A percentile compares a stretch with the other conserved stretches of the same genome.
Conservation (phyloP, 192 early-diverging fungal genomes). For the Mortierella alpina region DNA sequence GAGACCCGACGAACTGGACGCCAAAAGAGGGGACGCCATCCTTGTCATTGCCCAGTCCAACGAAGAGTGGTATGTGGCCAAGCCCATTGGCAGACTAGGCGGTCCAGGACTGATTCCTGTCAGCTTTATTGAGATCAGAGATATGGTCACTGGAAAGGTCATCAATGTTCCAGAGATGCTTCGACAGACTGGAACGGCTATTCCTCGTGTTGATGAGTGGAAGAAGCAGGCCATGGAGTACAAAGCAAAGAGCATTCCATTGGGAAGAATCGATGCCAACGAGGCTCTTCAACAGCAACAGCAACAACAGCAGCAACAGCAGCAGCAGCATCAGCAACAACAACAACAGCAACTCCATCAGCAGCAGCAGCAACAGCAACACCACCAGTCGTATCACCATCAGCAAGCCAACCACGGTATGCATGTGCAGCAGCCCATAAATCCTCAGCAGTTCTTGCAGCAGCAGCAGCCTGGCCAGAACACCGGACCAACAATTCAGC, state of each 20-base stretch:
- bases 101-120: constrained; percentile 81
- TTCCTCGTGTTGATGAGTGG: constrained; percentile 75
- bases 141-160: constrained; percentile 71
- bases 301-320: constrained; percentile 31
- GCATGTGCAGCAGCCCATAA: constrained; percentile 9
- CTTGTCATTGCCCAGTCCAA: constrained; percentile 83
- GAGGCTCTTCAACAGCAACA: constrained; percentile 55
- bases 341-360: constrained; percentile 34
- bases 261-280: constrained; percentile 58
- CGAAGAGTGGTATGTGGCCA: constrained; percentile 83
- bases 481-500: constrained; percentile 41
- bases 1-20: constrained; percentile 76
- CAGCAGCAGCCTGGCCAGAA: constrained; percentile 25
- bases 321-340: constrained; percentile 28
- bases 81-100: constrained; percentile 69
- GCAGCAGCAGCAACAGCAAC: constrained; percentile 20
- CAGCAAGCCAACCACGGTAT: constrained; percentile 1
- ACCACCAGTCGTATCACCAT: constrained; percentile 27
- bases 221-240: constrained; percentile 72
- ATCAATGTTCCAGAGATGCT: constrained; percentile 77
- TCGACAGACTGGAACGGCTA: constrained; percentile 66
- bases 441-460: constrained; percentile 44
- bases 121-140: constrained; percentile 79
- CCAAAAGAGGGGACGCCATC: constrained; percentile 76
- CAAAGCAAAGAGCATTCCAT: constrained; percentile 60